A percentile compares a stretch with the other conserved stretches of the same genome.
These are phyloP conservation scores for Mucor velutinosus DNA, from an alignment of 371 early-diverging fungal genomes.

Conservation along the genomic window DNA sequence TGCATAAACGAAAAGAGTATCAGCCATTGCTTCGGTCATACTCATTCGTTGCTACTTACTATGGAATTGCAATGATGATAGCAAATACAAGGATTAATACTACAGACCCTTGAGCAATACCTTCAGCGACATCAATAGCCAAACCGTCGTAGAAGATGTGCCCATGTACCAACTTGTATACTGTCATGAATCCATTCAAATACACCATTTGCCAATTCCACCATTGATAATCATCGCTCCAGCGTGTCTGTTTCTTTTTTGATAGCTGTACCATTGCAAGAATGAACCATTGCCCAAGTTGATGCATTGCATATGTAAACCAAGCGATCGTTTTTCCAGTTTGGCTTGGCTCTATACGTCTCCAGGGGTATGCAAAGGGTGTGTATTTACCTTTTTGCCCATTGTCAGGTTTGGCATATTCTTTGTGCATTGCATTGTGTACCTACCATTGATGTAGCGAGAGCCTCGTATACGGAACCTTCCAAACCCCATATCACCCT, in stretches of 20 bases:
- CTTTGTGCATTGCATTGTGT: not conserved
- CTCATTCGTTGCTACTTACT: slow-evolving; percentile 16
- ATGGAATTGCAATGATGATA: slow-evolving; percentile 43
- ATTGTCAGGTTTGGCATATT: no score
- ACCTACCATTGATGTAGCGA: slow-evolving; percentile 33
- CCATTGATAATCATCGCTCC: slow-evolving; percentile 37
- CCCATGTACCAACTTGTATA: slow-evolving; percentile 37
- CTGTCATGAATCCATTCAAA: slow-evolving; percentile 37
- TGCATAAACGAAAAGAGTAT: slow-evolving; percentile 7
- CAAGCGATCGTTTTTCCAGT: slow-evolving; percentile 30
- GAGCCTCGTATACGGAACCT: slow-evolving; percentile 41
- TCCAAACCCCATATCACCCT: slow-evolving; percentile 48
- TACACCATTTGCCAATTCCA: slow-evolving; percentile 51
- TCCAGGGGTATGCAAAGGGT: slow-evolving; percentile 50
- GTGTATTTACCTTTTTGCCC: slow-evolving; percentile 31
- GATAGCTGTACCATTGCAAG: slow-evolving; percentile 28
- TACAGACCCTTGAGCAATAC: slow-evolving; percentile 44
- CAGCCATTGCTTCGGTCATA: not conserved
- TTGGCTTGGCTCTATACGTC: slow-evolving; percentile 21
- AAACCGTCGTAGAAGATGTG: slow-evolving; percentile 45
- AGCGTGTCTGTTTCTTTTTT: slow-evolving; percentile 21
- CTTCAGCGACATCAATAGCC: slow-evolving; percentile 44
- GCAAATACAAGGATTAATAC: slow-evolving; percentile 40
- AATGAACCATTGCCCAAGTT: slow-evolving; percentile 42
- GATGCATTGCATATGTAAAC: slow-evolving; percentile 37